phyloP scores from a whole-genome alignment of 164 flowering plant genomes.

The Kalanchoe fedtschenkoi region DNA sequence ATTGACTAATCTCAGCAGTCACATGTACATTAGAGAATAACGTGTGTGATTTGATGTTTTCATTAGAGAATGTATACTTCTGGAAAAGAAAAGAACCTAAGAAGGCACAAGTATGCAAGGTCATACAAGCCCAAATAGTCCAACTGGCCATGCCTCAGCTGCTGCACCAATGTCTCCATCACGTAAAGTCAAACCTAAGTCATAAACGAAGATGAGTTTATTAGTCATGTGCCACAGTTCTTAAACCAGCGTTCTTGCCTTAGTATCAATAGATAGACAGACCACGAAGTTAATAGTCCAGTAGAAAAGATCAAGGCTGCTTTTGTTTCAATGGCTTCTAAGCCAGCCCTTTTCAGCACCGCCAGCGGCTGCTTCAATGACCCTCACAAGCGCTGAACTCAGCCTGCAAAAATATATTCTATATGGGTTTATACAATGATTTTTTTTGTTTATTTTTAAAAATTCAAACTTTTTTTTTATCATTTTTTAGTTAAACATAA shows the following conservation, averaged over 20 bases:
- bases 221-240: neutral
- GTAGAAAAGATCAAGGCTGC: constrained; percentile 53
- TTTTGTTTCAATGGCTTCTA: constrained; percentile 30
- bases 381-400: constrained; percentile 43
- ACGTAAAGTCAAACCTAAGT: constrained; percentile 62
- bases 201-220: neutral
- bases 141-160: constrained; percentile 79
- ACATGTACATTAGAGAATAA: too few relatives aligned
- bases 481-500: too few relatives aligned
- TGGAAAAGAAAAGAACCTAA: constrained; percentile 15
- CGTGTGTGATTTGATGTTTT: neutral
- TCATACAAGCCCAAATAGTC: constrained; percentile 93
- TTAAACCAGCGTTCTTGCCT: neutral
- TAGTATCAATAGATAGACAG: constrained; percentile 28
- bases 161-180: constrained; percentile 75
- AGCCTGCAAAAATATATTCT: too few relatives aligned
- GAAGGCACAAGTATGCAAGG: constrained; percentile 23
- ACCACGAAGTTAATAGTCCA: constrained; percentile 49
- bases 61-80: neutral
- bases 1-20: too few relatives aligned
- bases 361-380: constrained; percentile 27
- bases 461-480: too few relatives aligned
- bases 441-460: too few relatives aligned
- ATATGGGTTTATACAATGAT: too few relatives aligned
- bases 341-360: constrained; percentile 53